These are phyloP conservation scores for Phytophthora podocarpi DNA, from an alignment of 352 stramenopile genomes.

Conservation along the genomic window DNA sequence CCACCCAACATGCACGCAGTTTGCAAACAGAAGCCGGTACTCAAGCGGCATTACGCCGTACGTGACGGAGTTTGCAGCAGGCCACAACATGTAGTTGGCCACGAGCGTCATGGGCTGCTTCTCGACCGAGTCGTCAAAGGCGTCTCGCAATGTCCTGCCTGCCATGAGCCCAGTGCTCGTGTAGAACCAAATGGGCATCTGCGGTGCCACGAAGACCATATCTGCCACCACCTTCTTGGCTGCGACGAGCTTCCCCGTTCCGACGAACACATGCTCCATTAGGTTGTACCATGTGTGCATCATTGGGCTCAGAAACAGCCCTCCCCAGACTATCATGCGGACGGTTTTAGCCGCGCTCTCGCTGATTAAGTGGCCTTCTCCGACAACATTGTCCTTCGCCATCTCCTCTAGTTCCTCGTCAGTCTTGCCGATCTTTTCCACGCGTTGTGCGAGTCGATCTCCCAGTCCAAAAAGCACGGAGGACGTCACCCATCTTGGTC, in stretches of 20 bases:
- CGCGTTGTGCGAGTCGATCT: conserved; percentile 46
- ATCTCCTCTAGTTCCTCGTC: conserved; percentile 20
- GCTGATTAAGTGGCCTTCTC: conserved; percentile 16
- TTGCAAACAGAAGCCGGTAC: conserved; percentile 38
- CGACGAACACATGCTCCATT: conserved; percentile 57
- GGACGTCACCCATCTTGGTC: conserved; percentile 67
- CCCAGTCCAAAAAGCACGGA: conserved; percentile 57
- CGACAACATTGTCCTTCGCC: conserved; percentile 1
- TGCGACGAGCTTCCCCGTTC: conserved; percentile 24
- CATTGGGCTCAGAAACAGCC: conserved; percentile 83
- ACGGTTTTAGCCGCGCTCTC: conserved; percentile 33
- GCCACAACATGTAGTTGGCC: conserved; percentile 46
- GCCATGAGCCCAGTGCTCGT: conserved; percentile 37
- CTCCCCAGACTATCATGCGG: conserved; percentile 80
- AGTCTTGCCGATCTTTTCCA: conserved; percentile 27
- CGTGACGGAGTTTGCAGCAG: conserved; percentile 34
- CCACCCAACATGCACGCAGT: conserved; percentile 41
- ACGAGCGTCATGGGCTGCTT: conserved; percentile 35
- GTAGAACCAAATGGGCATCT: conserved; percentile 40
- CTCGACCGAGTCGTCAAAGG: conserved; percentile 29
- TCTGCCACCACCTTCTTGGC: conserved; percentile 42
- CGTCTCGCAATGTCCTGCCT: conserved; percentile 21
- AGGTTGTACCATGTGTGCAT: conserved; percentile 92
- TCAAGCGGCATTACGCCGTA: conserved; percentile 41
- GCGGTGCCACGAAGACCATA: conserved; percentile 37